A percentile compares a stretch with the other conserved stretches of the same genome.
Evolutionary conservation across 2,329 filamentous ascomycete species (phyloP).

Genomic region (Canariomyces notabilis): DNA sequence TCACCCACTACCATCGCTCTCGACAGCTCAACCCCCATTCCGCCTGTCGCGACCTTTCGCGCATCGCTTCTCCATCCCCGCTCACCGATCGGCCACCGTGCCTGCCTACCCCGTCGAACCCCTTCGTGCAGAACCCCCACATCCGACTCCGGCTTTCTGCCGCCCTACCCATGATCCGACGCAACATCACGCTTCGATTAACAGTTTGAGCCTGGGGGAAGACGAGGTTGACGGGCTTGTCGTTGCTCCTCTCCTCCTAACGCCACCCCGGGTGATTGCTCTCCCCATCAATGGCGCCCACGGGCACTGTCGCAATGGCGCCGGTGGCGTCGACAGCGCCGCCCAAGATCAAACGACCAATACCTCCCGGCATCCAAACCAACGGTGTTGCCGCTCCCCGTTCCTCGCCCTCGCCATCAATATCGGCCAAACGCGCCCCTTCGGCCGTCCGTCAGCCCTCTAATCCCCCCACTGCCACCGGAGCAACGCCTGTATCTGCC

Average conservation of each 20-base stretch:
- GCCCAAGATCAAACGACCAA: constrained; percentile 67
- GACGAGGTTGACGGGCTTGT: not conserved
- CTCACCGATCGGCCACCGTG: not conserved
- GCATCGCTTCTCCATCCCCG: not conserved
- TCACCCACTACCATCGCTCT: constrained; percentile 4
- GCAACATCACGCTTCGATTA: constrained; percentile 5
- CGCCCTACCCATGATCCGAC: constrained; percentile 2
- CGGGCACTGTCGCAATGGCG: constrained; percentile 41
- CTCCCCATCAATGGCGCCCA: constrained; percentile 45
- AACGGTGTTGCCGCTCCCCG: constrained; percentile 56
- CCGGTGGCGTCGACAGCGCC: constrained; percentile 39
- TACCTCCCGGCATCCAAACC: constrained; percentile 60
- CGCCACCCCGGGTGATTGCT: constrained; percentile 16
- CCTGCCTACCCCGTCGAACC: constrained; percentile 1
- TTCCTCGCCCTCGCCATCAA: constrained; percentile 55
- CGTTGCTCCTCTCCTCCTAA: not conserved
- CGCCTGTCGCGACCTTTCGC: not conserved
- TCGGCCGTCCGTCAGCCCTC: constrained; percentile 46
- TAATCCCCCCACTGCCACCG: constrained; percentile 36
- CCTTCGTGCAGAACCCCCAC: not conserved
- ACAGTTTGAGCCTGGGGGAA: constrained; percentile 6
- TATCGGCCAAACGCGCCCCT: constrained; percentile 51
- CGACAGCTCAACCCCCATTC: not conserved
- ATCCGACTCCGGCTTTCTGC: not conserved
- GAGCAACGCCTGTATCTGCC: constrained; percentile 43